Conservation (phyloP, 2,329 filamentous ascomycete genomes). For the Cladosporium sp. region DNA sequence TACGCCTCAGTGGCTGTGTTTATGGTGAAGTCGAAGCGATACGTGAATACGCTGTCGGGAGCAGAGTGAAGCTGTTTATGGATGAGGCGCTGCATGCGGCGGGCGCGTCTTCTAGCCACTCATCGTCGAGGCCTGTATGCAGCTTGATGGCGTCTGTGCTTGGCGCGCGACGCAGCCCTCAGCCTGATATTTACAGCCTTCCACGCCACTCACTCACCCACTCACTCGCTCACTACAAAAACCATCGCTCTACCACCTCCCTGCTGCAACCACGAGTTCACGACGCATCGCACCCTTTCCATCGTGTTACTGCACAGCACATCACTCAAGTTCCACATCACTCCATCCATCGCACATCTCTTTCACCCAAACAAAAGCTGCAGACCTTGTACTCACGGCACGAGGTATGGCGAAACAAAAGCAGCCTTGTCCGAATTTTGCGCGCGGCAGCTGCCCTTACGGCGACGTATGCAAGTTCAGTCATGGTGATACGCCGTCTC, state of each 20-base stretch:
- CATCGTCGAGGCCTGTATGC: not conserved
- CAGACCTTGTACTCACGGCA: not conserved
- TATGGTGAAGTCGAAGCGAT: not conserved
- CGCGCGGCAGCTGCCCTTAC: conserved; percentile 19
- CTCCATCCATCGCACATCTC: not conserved
- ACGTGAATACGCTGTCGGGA: not conserved
- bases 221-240: not conserved
- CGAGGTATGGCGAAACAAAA: not conserved
- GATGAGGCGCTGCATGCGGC: not conserved
- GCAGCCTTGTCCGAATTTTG: conserved; percentile 19
- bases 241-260: not conserved
- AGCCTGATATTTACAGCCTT: not conserved
- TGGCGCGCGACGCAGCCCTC: not conserved
- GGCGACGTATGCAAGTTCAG: conserved; percentile 21
- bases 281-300: not conserved
- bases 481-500: conserved; percentile 13
- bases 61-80: not conserved
- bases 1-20: not conserved
- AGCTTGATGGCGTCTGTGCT: not conserved
- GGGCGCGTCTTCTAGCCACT: not conserved
- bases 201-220: not conserved
- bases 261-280: not conserved
- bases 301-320: not conserved
- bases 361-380: not conserved
- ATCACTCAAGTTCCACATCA: not conserved